These are phyloP conservation scores for Acanthamoeba divionensis DNA, from an alignment of 208 protist species.

Conservation along the genomic window DNA sequence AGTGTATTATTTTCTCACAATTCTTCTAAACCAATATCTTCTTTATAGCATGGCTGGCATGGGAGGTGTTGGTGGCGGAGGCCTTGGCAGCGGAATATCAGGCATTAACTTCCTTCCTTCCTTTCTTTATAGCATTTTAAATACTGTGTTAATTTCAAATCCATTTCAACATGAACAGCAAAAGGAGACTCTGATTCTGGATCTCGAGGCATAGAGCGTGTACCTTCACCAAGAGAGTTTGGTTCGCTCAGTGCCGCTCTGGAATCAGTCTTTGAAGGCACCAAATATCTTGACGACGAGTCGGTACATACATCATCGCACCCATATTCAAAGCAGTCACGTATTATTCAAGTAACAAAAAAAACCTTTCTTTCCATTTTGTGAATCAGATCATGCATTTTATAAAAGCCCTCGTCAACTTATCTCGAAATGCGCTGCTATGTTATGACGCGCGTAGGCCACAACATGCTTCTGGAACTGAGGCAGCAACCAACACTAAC, in stretches of 20 bases:
- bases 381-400: too few relatives aligned
- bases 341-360: too few relatives aligned
- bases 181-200: too few relatives aligned
- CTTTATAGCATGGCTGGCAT: constrained; percentile 1
- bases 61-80: not conserved
- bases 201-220: not conserved
- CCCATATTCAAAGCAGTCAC: not conserved
- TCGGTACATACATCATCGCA: not conserved
- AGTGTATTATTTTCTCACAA: too few relatives aligned
- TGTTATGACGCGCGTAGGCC: not conserved
- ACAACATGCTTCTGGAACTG: not conserved
- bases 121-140: too few relatives aligned
- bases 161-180: too few relatives aligned
- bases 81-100: not conserved
- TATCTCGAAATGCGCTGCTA: constrained; percentile 14
- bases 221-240: not conserved
- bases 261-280: constrained; percentile 25
- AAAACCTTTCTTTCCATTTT: too few relatives aligned
- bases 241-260: not conserved
- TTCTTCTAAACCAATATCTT: too few relatives aligned
- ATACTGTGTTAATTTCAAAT: too few relatives aligned
- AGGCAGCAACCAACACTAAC: not conserved
- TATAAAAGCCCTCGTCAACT: not conserved
- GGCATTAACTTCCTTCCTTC: too few relatives aligned
- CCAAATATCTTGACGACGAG: constrained; percentile 6